phyloP scores from a whole-genome alignment of 495 filamentous ascomycete species.

The Haplographium delicatum region DNA sequence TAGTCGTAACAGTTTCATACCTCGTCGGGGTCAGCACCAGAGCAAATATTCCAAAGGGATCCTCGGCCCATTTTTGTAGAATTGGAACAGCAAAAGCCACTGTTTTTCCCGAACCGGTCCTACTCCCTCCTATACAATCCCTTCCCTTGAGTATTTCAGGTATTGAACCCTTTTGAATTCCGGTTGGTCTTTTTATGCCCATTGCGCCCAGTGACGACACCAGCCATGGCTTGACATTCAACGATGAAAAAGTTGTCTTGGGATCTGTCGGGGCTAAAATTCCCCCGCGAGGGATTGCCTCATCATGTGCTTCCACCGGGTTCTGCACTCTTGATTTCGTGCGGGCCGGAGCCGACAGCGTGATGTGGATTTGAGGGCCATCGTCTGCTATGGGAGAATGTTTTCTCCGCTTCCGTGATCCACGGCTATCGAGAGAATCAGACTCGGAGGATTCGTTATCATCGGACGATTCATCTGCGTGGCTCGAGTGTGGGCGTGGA shows the following conservation, averaged over 20 bases:
- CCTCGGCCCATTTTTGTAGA: slow-evolving; percentile 85
- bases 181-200: slow-evolving; percentile 84
- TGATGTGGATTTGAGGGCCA: slow-evolving; percentile 15
- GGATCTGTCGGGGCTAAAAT: slow-evolving; percentile 38
- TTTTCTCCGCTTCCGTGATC: slow-evolving; percentile 44
- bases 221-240: slow-evolving; percentile 83
- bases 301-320: slow-evolving; percentile 6
- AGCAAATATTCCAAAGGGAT: slow-evolving; percentile 87
- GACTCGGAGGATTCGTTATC: slow-evolving; percentile 26
- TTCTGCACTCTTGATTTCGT: slow-evolving; percentile 30
- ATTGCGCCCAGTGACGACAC: slow-evolving; percentile 77
- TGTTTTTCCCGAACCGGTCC: slow-evolving; percentile 99
- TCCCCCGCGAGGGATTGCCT: slow-evolving; percentile 11
- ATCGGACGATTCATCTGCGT: slow-evolving; percentile 24
- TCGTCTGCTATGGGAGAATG: slow-evolving; percentile 28
- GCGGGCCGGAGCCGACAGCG: slow-evolving; percentile 41
- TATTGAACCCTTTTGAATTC: slow-evolving; percentile 89
- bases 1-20: slow-evolving; percentile 26
- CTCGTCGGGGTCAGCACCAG: slow-evolving; percentile 87
- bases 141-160: slow-evolving; percentile 82
- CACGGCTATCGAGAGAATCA: slow-evolving; percentile 41
- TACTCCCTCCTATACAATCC: slow-evolving; percentile 90
- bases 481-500: too few species aligned
- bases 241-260: slow-evolving; percentile 63
- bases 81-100: slow-evolving; percentile 93